These are phyloP conservation scores for Cinnamomum chago DNA, from an alignment of 164 flowering plant genomes.

Conservation along the genomic window DNA sequence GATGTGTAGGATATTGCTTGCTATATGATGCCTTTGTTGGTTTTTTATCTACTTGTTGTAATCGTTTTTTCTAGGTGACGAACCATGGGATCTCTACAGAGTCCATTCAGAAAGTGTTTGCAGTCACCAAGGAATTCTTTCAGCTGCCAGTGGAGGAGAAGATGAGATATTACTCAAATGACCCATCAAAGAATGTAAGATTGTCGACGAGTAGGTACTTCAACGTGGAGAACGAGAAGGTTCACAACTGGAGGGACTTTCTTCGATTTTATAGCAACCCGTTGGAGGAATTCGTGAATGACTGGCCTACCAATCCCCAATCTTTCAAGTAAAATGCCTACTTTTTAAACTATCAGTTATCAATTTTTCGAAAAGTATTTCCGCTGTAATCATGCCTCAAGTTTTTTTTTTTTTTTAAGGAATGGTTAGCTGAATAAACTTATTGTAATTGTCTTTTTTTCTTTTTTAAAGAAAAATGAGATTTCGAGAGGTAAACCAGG, in stretches of 20 bases:
- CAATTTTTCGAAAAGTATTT: background rate
- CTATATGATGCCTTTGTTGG: background rate
- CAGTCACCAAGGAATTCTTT: slow-evolving; percentile 49
- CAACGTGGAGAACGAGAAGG: slow-evolving; percentile 58
- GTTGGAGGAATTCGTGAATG: slow-evolving; percentile 42
- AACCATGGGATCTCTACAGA: slow-evolving; percentile 58
- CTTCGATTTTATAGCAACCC: slow-evolving; percentile 76
- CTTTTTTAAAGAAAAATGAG: no score
- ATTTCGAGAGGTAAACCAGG: no score
- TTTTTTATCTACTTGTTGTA: no score
- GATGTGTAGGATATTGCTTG: background rate
- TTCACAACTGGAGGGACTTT: slow-evolving; percentile 83
- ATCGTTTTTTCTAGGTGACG: slow-evolving; percentile 35
- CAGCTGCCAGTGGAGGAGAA: slow-evolving; percentile 66
- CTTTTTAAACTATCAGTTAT: background rate
- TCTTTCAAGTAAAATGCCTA: slow-evolving; percentile 51
- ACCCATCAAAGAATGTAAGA: slow-evolving; percentile 51
- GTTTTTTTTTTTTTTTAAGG: no score
- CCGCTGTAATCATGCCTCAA: no score
- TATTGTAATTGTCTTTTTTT: no score
- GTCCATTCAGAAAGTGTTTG: slow-evolving; percentile 35
- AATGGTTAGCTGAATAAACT: no score
- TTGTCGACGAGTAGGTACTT: slow-evolving; percentile 56
- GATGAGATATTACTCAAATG: slow-evolving; percentile 48
- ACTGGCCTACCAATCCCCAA: slow-evolving; percentile 68